These are phyloP conservation scores for Lepidium africanum DNA, from an alignment of 345 rosid species.

Conservation along the genomic window DNA sequence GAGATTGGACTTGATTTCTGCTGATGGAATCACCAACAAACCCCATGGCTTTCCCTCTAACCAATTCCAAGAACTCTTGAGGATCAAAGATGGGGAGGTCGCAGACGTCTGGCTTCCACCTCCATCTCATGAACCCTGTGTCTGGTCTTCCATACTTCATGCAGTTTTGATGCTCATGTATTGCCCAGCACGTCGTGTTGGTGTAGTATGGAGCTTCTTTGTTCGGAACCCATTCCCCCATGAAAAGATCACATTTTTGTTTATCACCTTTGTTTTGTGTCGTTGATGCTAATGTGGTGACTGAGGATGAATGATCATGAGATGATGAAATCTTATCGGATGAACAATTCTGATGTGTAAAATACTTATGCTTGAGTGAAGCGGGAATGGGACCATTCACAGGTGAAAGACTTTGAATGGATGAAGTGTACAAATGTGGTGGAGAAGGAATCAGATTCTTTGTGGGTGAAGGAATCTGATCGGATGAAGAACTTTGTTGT, in stretches of 20 bases:
- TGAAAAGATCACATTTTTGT: slow-evolving; percentile 54
- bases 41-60: slow-evolving; percentile 67
- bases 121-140: slow-evolving; percentile 61
- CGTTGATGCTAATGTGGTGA: background rate
- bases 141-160: slow-evolving; percentile 81
- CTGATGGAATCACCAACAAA: slow-evolving; percentile 86
- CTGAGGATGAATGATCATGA: slow-evolving; percentile 5
- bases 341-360: background rate
- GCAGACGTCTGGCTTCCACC: slow-evolving; percentile 79
- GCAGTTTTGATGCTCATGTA: slow-evolving; percentile 85
- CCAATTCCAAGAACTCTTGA: slow-evolving; percentile 60
- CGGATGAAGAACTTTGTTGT: background rate
- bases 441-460: background rate
- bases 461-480: background rate
- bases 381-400: background rate
- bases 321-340: background rate
- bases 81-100: slow-evolving; percentile 71
- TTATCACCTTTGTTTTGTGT: background rate
- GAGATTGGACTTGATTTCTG: slow-evolving; percentile 84
- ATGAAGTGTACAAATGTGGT: background rate
- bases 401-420: background rate
- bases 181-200: slow-evolving; percentile 71
- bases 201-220: slow-evolving; percentile 74
- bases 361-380: background rate
- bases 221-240: slow-evolving; percentile 75